These are phyloP conservation scores for Trypanosoma melophagium DNA, from an alignment of 208 protist species.

Conservation along the genomic window DNA sequence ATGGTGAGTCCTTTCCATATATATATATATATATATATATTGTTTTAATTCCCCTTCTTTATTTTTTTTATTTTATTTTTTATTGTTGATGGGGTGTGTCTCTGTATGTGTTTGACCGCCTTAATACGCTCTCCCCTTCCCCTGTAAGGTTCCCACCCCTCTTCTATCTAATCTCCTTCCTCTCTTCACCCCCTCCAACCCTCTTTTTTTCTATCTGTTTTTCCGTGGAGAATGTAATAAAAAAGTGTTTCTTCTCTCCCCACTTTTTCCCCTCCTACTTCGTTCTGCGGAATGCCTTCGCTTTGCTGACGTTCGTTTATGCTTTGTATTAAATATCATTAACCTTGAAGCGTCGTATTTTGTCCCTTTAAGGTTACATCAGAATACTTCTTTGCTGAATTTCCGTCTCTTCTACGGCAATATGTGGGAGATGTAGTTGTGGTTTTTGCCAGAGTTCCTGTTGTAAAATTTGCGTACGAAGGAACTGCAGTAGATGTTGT, in stretches of 20 bases:
- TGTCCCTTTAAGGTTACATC: conserved; percentile 48
- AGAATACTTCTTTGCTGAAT: conserved; percentile 48
- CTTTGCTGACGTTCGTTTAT: no score
- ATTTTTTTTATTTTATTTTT: no score
- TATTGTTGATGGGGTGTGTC: no score
- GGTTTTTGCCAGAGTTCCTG: conserved; percentile 73
- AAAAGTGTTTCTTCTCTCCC: conserved; percentile 2
- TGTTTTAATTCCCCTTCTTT: conserved; percentile 6
- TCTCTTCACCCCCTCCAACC: background rate
- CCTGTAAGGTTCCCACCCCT: no score
- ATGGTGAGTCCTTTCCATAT: conserved; percentile 73
- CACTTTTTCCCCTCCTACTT: conserved; percentile 2
- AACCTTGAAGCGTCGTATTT: conserved; percentile 47
- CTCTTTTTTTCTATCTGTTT: conserved; percentile 11
- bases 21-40: no score
- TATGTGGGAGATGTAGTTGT: conserved; percentile 45
- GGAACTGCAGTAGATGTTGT: conserved; percentile 77
- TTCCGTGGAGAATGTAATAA: background rate
- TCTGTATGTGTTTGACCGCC: no score
- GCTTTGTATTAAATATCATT: background rate
- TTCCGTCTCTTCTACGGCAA: conserved; percentile 44
- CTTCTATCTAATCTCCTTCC: background rate
- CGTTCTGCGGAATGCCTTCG: background rate
- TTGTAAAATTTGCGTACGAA: conserved; percentile 71
- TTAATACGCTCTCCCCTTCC: no score